Conservation (phyloP, 225 moss, liverwort and hornwort genomes). For the Antitrichia curtipendula region DNA sequence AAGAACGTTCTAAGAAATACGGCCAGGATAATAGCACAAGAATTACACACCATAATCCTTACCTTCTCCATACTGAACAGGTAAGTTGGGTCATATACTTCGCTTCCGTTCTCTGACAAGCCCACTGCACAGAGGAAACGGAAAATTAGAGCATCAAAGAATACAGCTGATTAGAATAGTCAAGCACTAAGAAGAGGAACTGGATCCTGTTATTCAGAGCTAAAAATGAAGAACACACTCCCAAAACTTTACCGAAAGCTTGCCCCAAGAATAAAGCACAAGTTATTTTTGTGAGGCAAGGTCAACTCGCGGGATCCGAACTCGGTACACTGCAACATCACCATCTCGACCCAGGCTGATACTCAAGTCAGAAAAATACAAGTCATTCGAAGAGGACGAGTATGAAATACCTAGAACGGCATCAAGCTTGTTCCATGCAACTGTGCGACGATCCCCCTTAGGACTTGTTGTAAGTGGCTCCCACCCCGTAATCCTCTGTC, state of each 20-base stretch:
- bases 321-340: neutral
- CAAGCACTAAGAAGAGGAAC: neutral
- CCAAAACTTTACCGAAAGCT: neutral
- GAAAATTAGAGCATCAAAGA: neutral
- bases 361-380: neutral
- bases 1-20: neutral
- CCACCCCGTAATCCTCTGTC: slow-evolving; percentile 96
- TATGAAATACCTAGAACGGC: slow-evolving; percentile 56
- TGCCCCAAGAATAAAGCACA: neutral
- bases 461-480: slow-evolving; percentile 76
- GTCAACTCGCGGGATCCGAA: neutral
- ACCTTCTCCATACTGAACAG: slow-evolving; percentile 97
- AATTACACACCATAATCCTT: neutral
- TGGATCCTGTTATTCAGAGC: neutral
- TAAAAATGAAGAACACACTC: neutral
- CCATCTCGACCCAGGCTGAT: neutral
- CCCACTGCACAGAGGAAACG: slow-evolving; percentile 36
- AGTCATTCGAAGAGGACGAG: neutral
- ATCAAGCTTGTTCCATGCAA: slow-evolving; percentile 89
- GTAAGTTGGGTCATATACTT: slow-evolving; percentile 79
- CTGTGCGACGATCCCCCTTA: slow-evolving; percentile 77
- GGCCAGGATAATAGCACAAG: neutral
- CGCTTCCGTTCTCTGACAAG: slow-evolving; percentile 64
- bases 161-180: neutral
- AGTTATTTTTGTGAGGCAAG: neutral